Percentiles rank a stretch among this genome's conserved stretches.
These are phyloP conservation scores for Cucumis melo DNA, from an alignment of 306 rosid species.

Conservation along the genomic window DNA sequence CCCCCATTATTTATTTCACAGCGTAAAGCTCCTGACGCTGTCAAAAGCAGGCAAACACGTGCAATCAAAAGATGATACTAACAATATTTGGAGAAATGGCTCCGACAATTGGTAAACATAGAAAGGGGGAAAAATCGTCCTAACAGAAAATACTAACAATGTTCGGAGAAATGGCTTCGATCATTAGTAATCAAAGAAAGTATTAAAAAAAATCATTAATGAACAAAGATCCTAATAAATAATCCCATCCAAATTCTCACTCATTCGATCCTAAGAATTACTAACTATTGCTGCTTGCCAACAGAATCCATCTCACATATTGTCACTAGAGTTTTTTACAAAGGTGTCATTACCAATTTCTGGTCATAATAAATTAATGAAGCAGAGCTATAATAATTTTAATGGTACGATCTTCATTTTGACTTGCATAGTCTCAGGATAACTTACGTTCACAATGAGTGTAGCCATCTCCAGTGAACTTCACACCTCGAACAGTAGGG, in stretches of 20 bases:
- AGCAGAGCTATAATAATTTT: not conserved
- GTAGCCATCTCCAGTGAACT: conserved; percentile 79
- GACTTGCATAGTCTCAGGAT: not conserved
- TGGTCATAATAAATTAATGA: not conserved
- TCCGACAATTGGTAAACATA: no score
- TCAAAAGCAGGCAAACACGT: conserved; percentile 9
- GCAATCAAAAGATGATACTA: no score
- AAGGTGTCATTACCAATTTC: not conserved
- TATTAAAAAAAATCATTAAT: no score
- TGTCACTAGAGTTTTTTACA: not conserved
- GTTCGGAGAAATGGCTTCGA: no score
- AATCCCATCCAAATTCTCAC: not conserved
- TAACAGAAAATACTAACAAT: no score
- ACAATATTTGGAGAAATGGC: no score
- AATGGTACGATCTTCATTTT: not conserved
- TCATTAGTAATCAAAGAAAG: no score
- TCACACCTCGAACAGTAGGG: conserved; percentile 70
- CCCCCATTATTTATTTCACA: conserved; percentile 89
- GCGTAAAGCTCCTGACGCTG: conserved; percentile 74
- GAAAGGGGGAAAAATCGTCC: no score
- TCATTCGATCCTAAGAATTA: not conserved
- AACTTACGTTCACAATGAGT: conserved; percentile 78
- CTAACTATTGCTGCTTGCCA: not conserved
- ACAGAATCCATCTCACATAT: not conserved
- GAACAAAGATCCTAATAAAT: no score